Evolutionary conservation across 2,329 filamentous ascomycete genomes (phyloP).

Genomic region (Penicillium sp.): DNA sequence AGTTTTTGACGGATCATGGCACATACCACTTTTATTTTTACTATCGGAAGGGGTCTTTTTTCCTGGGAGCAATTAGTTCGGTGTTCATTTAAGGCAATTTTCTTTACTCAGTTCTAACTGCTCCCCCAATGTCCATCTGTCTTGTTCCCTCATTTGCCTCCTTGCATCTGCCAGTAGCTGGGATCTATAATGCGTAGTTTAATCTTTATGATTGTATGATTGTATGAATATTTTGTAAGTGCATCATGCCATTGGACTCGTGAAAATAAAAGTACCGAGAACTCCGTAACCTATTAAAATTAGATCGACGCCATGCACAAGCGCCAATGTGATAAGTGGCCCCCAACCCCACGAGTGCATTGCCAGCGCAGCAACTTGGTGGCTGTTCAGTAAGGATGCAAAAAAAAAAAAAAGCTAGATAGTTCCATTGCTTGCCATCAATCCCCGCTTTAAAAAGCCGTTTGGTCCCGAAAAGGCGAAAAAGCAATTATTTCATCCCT

Average conservation of each 20-base stretch:
- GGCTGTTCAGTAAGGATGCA: slow-evolving; percentile 6
- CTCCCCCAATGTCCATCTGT: slow-evolving; percentile 33
- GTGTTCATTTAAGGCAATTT: slow-evolving; percentile 35
- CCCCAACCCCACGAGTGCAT: slow-evolving; percentile 4
- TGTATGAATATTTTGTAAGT: background rate
- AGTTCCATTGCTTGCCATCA: background rate
- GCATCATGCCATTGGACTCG: slow-evolving; percentile 1
- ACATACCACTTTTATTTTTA: slow-evolving; percentile 30
- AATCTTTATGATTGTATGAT: background rate
- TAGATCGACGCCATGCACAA: slow-evolving; percentile 5
- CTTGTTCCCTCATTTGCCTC: slow-evolving; percentile 28
- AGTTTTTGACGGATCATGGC: slow-evolving; percentile 35
- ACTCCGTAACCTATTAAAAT: slow-evolving; percentile 1
- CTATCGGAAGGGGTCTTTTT: slow-evolving; percentile 11
- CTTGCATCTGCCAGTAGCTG: slow-evolving; percentile 8
- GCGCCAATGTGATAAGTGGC: slow-evolving; percentile 7
- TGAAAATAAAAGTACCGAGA: background rate
- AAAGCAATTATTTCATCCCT: background rate
- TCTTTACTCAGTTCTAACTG: slow-evolving; percentile 31
- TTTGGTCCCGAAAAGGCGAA: background rate
- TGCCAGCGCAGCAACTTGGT: slow-evolving; percentile 8
- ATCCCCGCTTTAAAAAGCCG: slow-evolving; percentile 9
- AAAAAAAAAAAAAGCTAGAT: background rate
- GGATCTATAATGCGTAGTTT: slow-evolving; percentile 1
- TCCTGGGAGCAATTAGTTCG: slow-evolving; percentile 34